Evolutionary conservation across 495 filamentous ascomycete species (phyloP), one percentile per base, ranked within the genome.

Genomic region (Lentithecium fluviatile): DNA sequence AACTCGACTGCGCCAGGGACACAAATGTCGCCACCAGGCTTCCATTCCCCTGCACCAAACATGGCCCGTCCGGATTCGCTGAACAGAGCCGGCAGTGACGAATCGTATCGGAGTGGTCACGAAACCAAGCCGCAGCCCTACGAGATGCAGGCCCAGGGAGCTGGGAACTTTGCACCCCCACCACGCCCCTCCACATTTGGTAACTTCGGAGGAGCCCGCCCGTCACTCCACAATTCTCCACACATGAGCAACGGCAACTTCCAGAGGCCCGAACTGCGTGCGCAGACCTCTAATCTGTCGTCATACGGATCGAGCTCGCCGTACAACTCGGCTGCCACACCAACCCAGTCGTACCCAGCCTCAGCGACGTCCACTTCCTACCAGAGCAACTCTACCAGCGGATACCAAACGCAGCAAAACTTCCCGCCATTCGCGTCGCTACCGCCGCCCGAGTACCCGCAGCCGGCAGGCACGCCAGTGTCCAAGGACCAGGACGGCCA

Each of bases 301-400:
- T 52, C 55, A 12, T 68, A 68, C 38, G 60, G 61, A 37, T 60
- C 58, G n/a, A 64, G 56, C 42, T 67, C 67, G 43, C 65, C 67
- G 0, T 70, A 67, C 50, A 62, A 36, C 45, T 49, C 62, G 10
- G 61, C 66, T 32, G 45, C 56, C 34, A 66, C 62, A 3, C 66
- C 66, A 3, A 47, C 66, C 12, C 66, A 62, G 32, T 47, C 62
- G 2, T 69, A 65, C 45, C 48, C 53, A 2, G 45, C 57, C 2
- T 61, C 65, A 17, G 56, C 60, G n/a, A 38, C 24, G 8, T 50
- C 46, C 32, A 56, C 17, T 37, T 20, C 45, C 13, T 69, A 69
- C 54, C 67, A 56, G 11, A 45, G 37, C 40, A 47, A 19, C 13
- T 48, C 63, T 19, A 21, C 46, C 13, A 42, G 29, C 12, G 46